Evolutionary conservation across 2,329 filamentous ascomycete species (phyloP).

Genomic region (Monosporascus ibericus): DNA sequence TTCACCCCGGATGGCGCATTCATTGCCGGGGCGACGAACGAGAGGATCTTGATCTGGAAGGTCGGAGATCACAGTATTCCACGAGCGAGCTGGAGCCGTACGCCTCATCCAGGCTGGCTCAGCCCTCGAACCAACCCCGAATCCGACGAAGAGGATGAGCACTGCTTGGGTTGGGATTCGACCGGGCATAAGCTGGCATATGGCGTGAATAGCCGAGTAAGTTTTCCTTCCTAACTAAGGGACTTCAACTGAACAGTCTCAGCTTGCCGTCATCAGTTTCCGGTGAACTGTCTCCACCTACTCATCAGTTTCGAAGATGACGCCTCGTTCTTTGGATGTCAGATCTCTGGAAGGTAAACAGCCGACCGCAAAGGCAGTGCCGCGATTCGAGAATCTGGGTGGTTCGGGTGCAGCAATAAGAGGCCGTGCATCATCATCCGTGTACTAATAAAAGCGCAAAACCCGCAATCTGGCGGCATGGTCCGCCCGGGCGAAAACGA

Average conservation of each 20-base stretch:
- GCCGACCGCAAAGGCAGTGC: neutral
- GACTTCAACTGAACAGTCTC: conserved; percentile 8
- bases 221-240: conserved; percentile 14
- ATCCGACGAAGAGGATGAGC: conserved; percentile 53
- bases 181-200: conserved; percentile 58
- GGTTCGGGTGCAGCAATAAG: neutral
- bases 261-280: conserved; percentile 46
- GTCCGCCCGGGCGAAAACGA: too few relatives aligned
- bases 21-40: conserved; percentile 54
- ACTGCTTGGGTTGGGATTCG: conserved; percentile 57
- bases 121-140: conserved; percentile 49
- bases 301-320: neutral
- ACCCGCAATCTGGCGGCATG: neutral
- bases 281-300: neutral
- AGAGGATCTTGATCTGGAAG: conserved; percentile 59
- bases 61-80: conserved; percentile 53
- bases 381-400: neutral
- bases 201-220: conserved; percentile 55
- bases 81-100: conserved; percentile 53
- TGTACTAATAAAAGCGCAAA: neutral
- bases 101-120: conserved; percentile 50
- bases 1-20: conserved; percentile 60
- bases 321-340: neutral
- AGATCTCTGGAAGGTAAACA: neutral
- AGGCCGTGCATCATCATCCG: neutral